Conservation (phyloP, 1,139 yeast species). For the Taphrina pruni region DNA sequence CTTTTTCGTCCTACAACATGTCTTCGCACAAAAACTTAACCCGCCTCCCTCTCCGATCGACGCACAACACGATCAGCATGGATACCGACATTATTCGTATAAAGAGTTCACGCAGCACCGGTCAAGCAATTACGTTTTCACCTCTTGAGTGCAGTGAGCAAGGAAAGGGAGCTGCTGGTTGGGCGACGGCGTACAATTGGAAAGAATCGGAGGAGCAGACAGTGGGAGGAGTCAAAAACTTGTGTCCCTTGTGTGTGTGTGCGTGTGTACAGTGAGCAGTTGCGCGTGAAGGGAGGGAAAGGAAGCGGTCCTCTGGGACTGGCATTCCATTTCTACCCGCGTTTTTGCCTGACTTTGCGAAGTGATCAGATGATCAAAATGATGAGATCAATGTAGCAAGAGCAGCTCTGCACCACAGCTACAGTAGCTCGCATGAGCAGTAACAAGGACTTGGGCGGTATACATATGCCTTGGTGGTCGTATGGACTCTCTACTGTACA, state of each 20-base stretch:
- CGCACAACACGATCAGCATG: too few species aligned
- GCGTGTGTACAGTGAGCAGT: too few species aligned
- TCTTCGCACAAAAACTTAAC: not conserved
- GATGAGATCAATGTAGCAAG: too few species aligned
- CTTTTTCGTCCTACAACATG: not conserved
- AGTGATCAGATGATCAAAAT: not conserved
- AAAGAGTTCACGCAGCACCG: conserved; percentile 2
- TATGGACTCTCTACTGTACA: too few species aligned
- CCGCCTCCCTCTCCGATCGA: too few species aligned
- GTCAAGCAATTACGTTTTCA: not conserved
- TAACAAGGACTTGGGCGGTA: too few species aligned
- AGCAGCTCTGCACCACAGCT: too few species aligned
- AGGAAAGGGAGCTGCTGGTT: too few species aligned
- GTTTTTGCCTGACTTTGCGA: not conserved
- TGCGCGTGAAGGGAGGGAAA: not conserved
- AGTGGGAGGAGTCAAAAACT: not conserved
- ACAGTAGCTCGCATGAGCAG: too few species aligned
- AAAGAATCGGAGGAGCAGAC: conserved; percentile 11
- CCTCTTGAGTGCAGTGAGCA: conserved; percentile 4
- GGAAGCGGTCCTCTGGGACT: conserved; percentile 16
- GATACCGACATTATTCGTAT: conserved; percentile 16
- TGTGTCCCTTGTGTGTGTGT: not conserved
- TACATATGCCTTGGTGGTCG: too few species aligned
- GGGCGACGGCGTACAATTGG: not conserved
- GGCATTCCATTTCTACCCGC: conserved; percentile 21